Conservation (phyloP, 2,329 filamentous ascomycete species). For the Beauveria bassiana region DNA sequence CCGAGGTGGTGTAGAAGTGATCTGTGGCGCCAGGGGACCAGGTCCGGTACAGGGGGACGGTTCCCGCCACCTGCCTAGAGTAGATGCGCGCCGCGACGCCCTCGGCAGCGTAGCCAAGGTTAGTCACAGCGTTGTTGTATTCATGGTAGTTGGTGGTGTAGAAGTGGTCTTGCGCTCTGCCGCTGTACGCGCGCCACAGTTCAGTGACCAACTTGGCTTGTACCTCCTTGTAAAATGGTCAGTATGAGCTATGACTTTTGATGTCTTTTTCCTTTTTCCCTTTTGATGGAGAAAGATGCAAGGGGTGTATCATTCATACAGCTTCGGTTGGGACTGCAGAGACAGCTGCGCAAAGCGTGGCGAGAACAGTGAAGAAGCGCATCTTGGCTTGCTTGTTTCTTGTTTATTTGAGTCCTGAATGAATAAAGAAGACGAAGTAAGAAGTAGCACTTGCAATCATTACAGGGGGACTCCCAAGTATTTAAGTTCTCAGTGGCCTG, state of each 20-base stretch:
- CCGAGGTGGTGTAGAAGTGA: constrained; percentile 12
- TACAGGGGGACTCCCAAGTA: too few species aligned
- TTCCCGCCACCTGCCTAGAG: neutral
- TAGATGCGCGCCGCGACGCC: neutral
- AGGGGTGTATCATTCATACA: neutral
- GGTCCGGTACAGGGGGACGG: neutral
- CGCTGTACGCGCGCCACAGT: constrained; percentile 11
- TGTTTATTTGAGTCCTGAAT: neutral
- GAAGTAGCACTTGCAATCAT: too few species aligned
- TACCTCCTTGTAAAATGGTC: neutral
- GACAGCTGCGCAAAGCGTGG: neutral
- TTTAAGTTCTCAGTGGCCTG: too few species aligned
- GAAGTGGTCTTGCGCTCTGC: constrained; percentile 1
- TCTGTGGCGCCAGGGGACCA: constrained; percentile 1
- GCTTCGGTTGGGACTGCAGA: neutral
- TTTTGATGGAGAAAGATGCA: too few species aligned
- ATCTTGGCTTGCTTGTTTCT: neutral
- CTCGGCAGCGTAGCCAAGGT: constrained; percentile 5
- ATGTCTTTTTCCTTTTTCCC: too few species aligned
- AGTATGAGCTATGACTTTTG: neutral
- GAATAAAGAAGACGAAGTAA: too few species aligned
- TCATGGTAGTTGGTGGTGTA: constrained; percentile 11
- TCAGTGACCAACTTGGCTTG: neutral
- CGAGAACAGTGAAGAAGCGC: constrained; percentile 4
- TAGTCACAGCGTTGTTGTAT: constrained; percentile 9